These are phyloP conservation scores for Dictyostelium brefeldianum DNA, from an alignment of 78 protist species.

Conservation along the genomic window DNA sequence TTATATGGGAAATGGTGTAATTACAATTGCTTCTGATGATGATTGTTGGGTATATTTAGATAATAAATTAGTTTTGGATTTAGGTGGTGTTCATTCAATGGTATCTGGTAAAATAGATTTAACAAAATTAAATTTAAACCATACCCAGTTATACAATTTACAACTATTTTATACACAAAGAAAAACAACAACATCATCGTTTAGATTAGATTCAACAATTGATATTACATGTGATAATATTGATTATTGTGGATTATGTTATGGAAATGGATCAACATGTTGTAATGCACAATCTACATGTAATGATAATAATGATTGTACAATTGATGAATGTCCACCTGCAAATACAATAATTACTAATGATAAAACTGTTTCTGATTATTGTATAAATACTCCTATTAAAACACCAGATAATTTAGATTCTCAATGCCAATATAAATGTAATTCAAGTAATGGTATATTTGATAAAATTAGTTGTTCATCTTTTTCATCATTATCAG, in stretches of 20 bases:
- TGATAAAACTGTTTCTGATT: too few relatives aligned
- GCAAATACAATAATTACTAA: too few relatives aligned
- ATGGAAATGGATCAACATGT: conserved; percentile 27
- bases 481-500: too few relatives aligned
- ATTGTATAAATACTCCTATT: too few relatives aligned
- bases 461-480: too few relatives aligned
- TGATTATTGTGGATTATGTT: conserved; percentile 21
- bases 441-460: too few relatives aligned
- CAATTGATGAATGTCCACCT: neutral
- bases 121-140: neutral
- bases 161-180: conserved; percentile 66
- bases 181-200: conserved; percentile 25
- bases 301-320: conserved; percentile 36
- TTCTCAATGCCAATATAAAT: too few relatives aligned
- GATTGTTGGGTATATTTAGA: conserved; percentile 71
- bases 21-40: conserved; percentile 66
- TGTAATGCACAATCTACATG: neutral
- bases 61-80: conserved; percentile 35
- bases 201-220: conserved; percentile 4
- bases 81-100: conserved; percentile 66
- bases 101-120: neutral
- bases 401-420: too few relatives aligned
- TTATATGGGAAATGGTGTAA: conserved; percentile 24
- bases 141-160: conserved; percentile 22
- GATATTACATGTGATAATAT: neutral